Base-by-base conservation (phyloP, 2,329 filamentous ascomycete species). In the Aspergillus amoenus region DNA sequence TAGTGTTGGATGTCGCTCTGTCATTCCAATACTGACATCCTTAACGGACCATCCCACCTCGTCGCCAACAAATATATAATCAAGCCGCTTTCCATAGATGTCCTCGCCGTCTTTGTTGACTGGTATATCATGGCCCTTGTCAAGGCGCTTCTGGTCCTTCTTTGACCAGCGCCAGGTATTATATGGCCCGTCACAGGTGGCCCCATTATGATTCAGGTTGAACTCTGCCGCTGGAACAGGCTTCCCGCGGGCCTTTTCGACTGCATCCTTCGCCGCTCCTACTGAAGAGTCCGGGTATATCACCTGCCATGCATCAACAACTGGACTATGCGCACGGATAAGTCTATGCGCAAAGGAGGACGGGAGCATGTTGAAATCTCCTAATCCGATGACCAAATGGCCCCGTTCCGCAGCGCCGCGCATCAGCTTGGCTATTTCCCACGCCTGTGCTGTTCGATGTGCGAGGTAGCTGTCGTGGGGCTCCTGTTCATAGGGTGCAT, bases 331-430 rank as follows among this genome's bases (percentile, higher is more conserved):
- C 3, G 87, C 85, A 56, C 88, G 90, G 64, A 99, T 88, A 62
- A 97, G 81, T 53, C 87, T 84, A 76, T 97, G 91, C 32, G 90
- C 88, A 60, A 96, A 84, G 24, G 91, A 95, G 41, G 88, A 76
- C 0, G 94, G 94, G n/a, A 91, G 80, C 89, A 96, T 96, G 77
- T 97, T 97, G 79, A 97, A 97, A 78, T 97, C 94, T 24, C 94
- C 94, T 53, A 96, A 79, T 5, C 88, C 93, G 43, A 97, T 79
- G 51, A 93, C 92, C 30, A 97, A 81, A 71, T 93, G 90, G 6
- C 92, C 91, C 13, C 88, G 82, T 64, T 92, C 89, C 1, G 87
- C 84, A 44, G 93, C 93, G 57, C 85, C 89, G 48, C 90, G 87
- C 78, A 97, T 88, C 44, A 96, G 81, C 73, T 96, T 96, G 52